These are phyloP conservation scores for Cladobotryum protrusum DNA, from an alignment of 2,329 filamentous ascomycete species.

Conservation along the genomic window DNA sequence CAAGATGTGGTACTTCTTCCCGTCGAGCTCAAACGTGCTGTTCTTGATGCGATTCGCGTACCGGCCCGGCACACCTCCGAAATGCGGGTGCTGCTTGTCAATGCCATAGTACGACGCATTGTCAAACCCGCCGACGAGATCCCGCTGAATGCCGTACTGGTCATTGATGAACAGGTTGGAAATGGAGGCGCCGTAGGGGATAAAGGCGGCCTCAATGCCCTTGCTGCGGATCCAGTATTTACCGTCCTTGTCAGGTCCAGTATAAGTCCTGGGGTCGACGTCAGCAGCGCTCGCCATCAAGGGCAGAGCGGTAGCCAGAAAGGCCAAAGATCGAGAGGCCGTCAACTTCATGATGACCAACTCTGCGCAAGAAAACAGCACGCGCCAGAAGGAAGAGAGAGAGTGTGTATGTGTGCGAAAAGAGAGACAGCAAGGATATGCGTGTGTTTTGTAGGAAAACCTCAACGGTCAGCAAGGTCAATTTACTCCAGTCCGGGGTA, in stretches of 20 bases:
- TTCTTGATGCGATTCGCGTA: conserved; percentile 81
- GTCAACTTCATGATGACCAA: conserved; percentile 18
- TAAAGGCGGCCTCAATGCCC: conserved; percentile 62
- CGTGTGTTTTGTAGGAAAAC: too few species aligned
- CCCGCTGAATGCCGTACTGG: conserved; percentile 59
- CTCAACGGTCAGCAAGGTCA: too few species aligned
- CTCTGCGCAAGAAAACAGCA: too few species aligned
- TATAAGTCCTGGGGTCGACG: conserved; percentile 2
- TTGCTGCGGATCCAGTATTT: conserved; percentile 68
- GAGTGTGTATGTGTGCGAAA: too few species aligned
- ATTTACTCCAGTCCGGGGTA: too few species aligned
- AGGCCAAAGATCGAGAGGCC: conserved; percentile 7
- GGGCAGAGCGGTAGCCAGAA: conserved; percentile 16
- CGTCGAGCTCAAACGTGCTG: conserved; percentile 64
- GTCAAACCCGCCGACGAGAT: conserved; percentile 69
- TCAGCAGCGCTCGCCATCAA: conserved; percentile 11
- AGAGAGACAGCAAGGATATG: too few species aligned
- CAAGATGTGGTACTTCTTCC: conserved; percentile 49
- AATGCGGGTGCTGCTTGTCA: conserved; percentile 62
- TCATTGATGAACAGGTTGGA: conserved; percentile 66
- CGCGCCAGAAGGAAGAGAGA: too few species aligned
- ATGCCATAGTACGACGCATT: conserved; percentile 65
- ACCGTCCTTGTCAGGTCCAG: conserved; percentile 48
- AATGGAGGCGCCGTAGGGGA: conserved; percentile 68
- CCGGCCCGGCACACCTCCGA: conserved; percentile 66